phyloP scores from a whole-genome alignment of 2,329 filamentous ascomycete genomes.

The Ophiostoma populinum region DNA sequence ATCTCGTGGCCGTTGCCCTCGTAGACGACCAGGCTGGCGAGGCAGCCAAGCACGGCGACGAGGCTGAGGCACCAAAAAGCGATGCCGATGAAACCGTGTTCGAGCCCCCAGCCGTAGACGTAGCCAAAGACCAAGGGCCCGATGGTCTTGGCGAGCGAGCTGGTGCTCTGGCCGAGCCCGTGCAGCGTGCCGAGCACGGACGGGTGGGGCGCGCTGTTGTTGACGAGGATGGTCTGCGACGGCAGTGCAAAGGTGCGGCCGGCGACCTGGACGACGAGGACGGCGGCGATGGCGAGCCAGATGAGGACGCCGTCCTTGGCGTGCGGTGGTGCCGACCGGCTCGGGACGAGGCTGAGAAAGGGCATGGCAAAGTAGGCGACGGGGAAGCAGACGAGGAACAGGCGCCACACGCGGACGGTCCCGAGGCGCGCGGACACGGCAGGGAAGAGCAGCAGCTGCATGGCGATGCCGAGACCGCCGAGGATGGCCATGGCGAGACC shows the following conservation, averaged over 20 bases:
- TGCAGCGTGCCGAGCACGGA: conserved; percentile 41
- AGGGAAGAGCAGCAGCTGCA: conserved; percentile 60
- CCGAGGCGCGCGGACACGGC: conserved; percentile 47
- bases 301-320: conserved; percentile 36
- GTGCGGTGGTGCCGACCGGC: conserved; percentile 29
- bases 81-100: conserved; percentile 37
- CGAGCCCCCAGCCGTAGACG: conserved; percentile 41
- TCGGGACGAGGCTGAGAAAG: conserved; percentile 52
- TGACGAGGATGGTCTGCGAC: conserved; percentile 40
- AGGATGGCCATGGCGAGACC: conserved; percentile 66
- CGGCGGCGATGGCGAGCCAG: conserved; percentile 46
- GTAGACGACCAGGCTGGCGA: conserved; percentile 33
- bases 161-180: conserved; percentile 38
- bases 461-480: conserved; percentile 54
- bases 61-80: conserved; percentile 39
- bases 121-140: conserved; percentile 43
- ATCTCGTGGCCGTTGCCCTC: conserved; percentile 51
- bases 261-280: conserved; percentile 51
- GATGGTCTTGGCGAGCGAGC: conserved; percentile 39
- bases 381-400: conserved; percentile 54
- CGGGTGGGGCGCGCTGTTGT: conserved; percentile 41
- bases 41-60: conserved; percentile 29
- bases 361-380: conserved; percentile 52
- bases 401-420: conserved; percentile 48
- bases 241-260: conserved; percentile 53